Conservation (phyloP, 305 asterid species). For the Solanum hybrid region DNA sequence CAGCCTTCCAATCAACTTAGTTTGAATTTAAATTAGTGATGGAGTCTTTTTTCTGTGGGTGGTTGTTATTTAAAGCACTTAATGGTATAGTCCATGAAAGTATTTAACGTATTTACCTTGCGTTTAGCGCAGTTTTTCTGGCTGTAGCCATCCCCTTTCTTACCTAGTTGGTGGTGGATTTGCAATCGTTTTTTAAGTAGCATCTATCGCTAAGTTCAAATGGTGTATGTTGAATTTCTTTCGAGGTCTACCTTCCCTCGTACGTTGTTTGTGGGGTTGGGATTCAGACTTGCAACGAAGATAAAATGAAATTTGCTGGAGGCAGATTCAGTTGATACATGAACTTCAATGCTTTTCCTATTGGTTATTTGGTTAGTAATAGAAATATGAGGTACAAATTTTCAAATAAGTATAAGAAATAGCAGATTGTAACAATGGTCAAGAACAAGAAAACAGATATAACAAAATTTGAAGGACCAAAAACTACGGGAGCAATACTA, state of each 20-base stretch:
- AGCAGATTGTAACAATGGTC: neutral
- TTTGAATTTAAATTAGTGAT: neutral
- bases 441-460: neutral
- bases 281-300: neutral
- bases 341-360: neutral
- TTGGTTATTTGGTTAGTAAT: neutral
- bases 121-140: neutral
- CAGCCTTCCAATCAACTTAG: neutral
- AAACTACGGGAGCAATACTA: neutral
- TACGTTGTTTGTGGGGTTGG: neutral
- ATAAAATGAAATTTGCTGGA: neutral
- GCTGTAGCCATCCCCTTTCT: neutral
- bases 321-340: neutral
- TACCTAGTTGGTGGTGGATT: neutral
- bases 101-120: neutral
- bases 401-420: neutral
- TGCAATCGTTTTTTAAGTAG: neutral
- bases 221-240: neutral
- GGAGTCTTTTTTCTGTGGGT: neutral
- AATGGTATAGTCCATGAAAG: neutral
- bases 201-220: neutral
- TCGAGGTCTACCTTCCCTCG: neutral
- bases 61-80: neutral
- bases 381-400: neutral
- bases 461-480: neutral